Percentiles rank a stretch among this genome's conserved stretches.
Evolutionary conservation across 2,329 filamentous ascomycete species (phyloP).

Genomic region (Phialocephala subalpina): DNA sequence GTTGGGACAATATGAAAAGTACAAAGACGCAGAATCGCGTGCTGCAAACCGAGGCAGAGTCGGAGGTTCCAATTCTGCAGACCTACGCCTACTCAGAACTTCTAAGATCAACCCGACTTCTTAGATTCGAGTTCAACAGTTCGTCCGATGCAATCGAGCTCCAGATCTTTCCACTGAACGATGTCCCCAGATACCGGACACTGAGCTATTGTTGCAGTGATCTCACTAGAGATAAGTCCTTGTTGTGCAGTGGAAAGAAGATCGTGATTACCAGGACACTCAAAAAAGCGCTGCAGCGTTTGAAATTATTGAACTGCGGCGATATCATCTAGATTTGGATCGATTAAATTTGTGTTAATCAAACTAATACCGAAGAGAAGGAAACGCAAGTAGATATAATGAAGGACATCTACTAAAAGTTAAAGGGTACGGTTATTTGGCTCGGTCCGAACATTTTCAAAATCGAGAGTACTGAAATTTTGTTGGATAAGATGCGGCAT

Average conservation of each 20-base stretch:
- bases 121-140: background rate
- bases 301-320: background rate
- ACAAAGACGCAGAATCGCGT: too few relatives aligned
- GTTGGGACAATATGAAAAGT: too few relatives aligned
- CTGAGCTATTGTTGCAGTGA: background rate
- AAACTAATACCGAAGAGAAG: background rate
- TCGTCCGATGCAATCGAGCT: background rate
- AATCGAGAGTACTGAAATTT: background rate
- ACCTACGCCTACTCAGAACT: background rate
- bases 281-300: background rate
- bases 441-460: background rate
- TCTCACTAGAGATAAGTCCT: background rate
- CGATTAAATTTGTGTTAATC: background rate
- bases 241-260: background rate
- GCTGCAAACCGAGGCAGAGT: too few relatives aligned
- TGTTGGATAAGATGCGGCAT: background rate
- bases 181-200: background rate
- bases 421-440: background rate
- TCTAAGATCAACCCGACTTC: background rate
- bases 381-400: background rate
- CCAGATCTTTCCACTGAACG: background rate
- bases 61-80: background rate
- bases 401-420: background rate
- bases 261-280: background rate
- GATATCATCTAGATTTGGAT: background rate